Base-by-base conservation (phyloP, 345 rosid genomes). In the Schrenkiella parvula region DNA sequence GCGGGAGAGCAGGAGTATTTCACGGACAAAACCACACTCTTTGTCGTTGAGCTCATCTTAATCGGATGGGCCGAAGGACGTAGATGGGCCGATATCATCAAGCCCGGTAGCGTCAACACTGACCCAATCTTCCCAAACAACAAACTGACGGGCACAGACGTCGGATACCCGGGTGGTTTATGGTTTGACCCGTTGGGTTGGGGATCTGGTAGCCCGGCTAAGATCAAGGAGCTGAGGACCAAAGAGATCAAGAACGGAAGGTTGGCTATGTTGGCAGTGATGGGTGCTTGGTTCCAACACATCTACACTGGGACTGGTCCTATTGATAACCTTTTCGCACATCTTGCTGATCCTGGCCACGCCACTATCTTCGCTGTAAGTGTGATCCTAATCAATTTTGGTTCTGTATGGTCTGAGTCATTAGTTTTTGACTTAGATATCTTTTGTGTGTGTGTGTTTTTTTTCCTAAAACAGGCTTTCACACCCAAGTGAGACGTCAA, bases 241-340 rank as follows among this genome's bases (percentile, higher is more conserved):
- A 95, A 95, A 70, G 99, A 95, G 89, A 89, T 95, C 57, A 91
- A 95, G 84, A 95, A 91, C 58, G 99, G 97, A 1, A 85, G 99
- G 70, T 73, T 91, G 81, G 98, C 98, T 38, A 95, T 95, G 97
- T 81, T 95, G 88, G 97, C 99, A 39, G 99, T 95, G 68, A 87
- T 95, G 88, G 99, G 99, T 34, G 99, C 97, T 8, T 91, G 99
- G 99, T 95, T 95, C 86, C 97, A 95, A 78, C 99, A 95, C 67
- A 87, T 95, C 54, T 95, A 95, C 88, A 91, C 97, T 0, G 97
- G 97, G 13, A 86, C 96, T 21, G 99, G 99, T 39, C 99, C 99
- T 10, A 95, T 95, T 19, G 99, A 91, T 74, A 95, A 95, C 71
- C 92, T 95, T 65, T 91, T 89, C 61, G 96, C 96, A 31, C 99